These are phyloP conservation scores for Chrysosporium keratinophilum DNA, from an alignment of 2,329 filamentous ascomycete genomes.

Conservation along the genomic window DNA sequence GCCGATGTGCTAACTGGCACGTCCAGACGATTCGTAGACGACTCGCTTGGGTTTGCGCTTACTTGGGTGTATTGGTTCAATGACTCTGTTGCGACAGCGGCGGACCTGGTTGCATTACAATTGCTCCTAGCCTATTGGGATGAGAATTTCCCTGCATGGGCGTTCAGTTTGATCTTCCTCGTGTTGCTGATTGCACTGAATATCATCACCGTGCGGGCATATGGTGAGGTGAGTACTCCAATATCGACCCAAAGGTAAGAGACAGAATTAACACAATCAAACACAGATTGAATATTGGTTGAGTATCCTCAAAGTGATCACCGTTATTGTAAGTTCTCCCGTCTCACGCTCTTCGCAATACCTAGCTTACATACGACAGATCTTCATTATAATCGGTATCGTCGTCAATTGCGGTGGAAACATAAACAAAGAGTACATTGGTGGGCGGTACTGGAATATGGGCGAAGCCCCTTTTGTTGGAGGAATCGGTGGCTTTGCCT, in stretches of 20 bases:
- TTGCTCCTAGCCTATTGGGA: slow-evolving; percentile 53
- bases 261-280: background rate
- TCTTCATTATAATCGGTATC: slow-evolving; percentile 55
- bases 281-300: slow-evolving; percentile 33
- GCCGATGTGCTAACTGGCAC: background rate
- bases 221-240: slow-evolving; percentile 44
- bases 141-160: slow-evolving; percentile 53
- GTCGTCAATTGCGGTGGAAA: slow-evolving; percentile 52
- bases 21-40: slow-evolving; percentile 35
- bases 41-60: slow-evolving; percentile 36
- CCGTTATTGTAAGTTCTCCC: slow-evolving; percentile 29
- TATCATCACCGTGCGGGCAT: slow-evolving; percentile 44
- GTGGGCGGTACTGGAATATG: slow-evolving; percentile 48
- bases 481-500: slow-evolving; percentile 56
- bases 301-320: slow-evolving; percentile 34
- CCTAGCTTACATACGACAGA: slow-evolving; percentile 24
- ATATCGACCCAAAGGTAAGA: too few species aligned
- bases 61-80: slow-evolving; percentile 52
- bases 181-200: slow-evolving; percentile 45
- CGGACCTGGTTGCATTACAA: slow-evolving; percentile 51
- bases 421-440: slow-evolving; percentile 45
- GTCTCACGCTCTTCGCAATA: slow-evolving; percentile 16
- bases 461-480: slow-evolving; percentile 54
- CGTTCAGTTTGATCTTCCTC: slow-evolving; percentile 52
- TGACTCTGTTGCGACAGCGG: slow-evolving; percentile 50